Percentiles rank a stretch among this genome's conserved stretches.
These are phyloP conservation scores for Hemisphaericaspora lyxosophila DNA, from an alignment of 1,139 yeast species.

Conservation along the genomic window DNA sequence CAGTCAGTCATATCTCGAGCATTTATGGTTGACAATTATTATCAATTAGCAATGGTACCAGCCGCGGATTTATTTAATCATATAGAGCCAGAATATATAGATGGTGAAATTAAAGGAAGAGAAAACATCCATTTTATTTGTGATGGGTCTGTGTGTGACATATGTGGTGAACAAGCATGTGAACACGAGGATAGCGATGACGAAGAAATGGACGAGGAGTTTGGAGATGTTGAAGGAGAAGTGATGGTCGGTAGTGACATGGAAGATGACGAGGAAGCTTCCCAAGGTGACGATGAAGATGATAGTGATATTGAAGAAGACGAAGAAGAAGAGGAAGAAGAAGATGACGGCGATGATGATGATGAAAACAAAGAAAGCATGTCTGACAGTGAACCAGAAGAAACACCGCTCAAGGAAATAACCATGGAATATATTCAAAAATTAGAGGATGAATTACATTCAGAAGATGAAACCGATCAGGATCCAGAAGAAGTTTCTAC, in stretches of 20 bases:
- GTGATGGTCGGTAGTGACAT: slow-evolving; percentile 7
- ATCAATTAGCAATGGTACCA: slow-evolving; percentile 78
- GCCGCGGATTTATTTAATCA: slow-evolving; percentile 92
- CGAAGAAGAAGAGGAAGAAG: slow-evolving; percentile 14
- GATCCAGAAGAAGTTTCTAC: slow-evolving; percentile 23
- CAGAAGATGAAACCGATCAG: slow-evolving; percentile 33
- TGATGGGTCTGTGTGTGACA: slow-evolving; percentile 64
- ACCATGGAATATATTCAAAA: slow-evolving; percentile 37
- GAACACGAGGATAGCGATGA: slow-evolving; percentile 43
- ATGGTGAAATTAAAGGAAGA: slow-evolving; percentile 25
- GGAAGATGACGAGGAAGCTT: slow-evolving; percentile 13
- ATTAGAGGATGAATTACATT: slow-evolving; percentile 29
- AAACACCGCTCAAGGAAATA: slow-evolving; percentile 21
- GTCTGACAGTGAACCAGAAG: slow-evolving; percentile 2
- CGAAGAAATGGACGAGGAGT: slow-evolving; percentile 16
- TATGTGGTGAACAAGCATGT: slow-evolving; percentile 72
- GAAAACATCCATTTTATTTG: slow-evolving; percentile 77
- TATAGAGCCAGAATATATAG: slow-evolving; percentile 35
- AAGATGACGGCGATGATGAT: not conserved
- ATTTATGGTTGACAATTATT: slow-evolving; percentile 74
- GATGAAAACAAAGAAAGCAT: not conserved
- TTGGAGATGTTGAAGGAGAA: slow-evolving; percentile 9
- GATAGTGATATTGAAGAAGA: slow-evolving; percentile 24
- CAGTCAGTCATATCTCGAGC: slow-evolving; percentile 74
- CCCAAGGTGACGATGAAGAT: slow-evolving; percentile 18